Evolutionary conservation across 116 monocot genomes (phyloP), one percentile per base, ranked within the genome.

Genomic region (Thalassia testudinum): DNA sequence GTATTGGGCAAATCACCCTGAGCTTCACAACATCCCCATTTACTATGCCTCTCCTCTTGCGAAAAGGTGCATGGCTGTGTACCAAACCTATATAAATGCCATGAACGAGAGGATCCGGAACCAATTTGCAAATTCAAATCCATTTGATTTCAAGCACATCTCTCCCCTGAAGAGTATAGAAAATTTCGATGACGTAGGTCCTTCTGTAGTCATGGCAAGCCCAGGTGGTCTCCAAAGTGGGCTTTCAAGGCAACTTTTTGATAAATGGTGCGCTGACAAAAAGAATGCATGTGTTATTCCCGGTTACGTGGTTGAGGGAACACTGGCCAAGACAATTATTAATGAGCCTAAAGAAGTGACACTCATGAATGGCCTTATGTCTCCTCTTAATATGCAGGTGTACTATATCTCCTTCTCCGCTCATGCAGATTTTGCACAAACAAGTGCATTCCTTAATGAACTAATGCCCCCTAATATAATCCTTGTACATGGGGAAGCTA

Each of bases 281-380:
- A 81, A 65, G 56, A 97, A 97, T 60, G 76, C 95, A 12, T 97
- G 95, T 63, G 85, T 97, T 8, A 75, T 97, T 42, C 95, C 95
- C 23, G 95, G 95, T 1, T 97, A 88, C 68, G 95, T 97, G 2
- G 89, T 97, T 26, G 95, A 88, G 58, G 95, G 95, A 15, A 97
- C 89, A 6, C 62, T 82, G 1, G 81, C 89, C 12, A 97, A 97
- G 65, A 85, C 89, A 25, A 97, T 97, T 26, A 85, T 97, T 49
- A 97, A 85, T 22, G 95, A 97, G 63, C 95, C 95, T 15, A 97
- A 85, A 63, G 95, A 97, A 66, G 95, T 97, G 27, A 97, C 95
- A 15, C 79, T 97, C 26, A 79, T 85, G 79, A 97, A 97, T 59
- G 95, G 95, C 10, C 78, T 97, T 22, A 74, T 77, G 48, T 85